Evolutionary conservation across 805 yeast species (phyloP), one percentile per base, ranked within the genome.

Genomic region (Lipomyces chichibuensis): DNA sequence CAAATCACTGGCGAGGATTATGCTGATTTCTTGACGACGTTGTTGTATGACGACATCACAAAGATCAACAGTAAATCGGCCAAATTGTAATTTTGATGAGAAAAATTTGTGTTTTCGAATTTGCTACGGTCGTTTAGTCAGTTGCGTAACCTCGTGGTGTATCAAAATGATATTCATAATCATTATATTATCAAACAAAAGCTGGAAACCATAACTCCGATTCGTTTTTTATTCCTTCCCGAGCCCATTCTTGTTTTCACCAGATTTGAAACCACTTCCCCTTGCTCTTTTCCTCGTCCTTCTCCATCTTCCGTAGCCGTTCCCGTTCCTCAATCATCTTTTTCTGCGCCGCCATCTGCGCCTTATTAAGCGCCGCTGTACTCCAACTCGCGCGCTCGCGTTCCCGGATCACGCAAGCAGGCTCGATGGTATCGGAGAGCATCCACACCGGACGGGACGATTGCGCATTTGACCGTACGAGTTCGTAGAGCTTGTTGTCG

Each of bases 11-110:
- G 85, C 73, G 87, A 87, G 76, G 82, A 80, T 72, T 87, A 85
- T 80, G 81, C 85, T 65, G 89, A 88, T 74, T 88, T 88, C 79
- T 83, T 88, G 74, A 88, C 92, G 65, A 84, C 89, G 53, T 39
- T 68, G 60, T 29, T 68, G 58, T 68, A 68, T 61, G 71, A 68
- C 54, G 71, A 68, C 20, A 68, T 68, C 37, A 65, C 67, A 27
- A 60, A 61, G 62, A 32, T 55, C 20, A 43, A 43, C 49, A 43
- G 29, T 27, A 51, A 59, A 52, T 53, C 67, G 14, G 63, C 70
- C 17, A 68, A 68, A 64, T 59, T 67, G 66, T 67, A 52, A 65
- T 17, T 25, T 20, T 17, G 27, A 57, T 14, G n/a, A 17, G 5
- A 29, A 53, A 9, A 13, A 57, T 51, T 8, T 14, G 27, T 43